A percentile compares a stretch with the other conserved stretches of the same genome.
These are phyloP conservation scores for Thelonectria olida DNA, from an alignment of 2,329 filamentous ascomycete genomes.

Conservation along the genomic window DNA sequence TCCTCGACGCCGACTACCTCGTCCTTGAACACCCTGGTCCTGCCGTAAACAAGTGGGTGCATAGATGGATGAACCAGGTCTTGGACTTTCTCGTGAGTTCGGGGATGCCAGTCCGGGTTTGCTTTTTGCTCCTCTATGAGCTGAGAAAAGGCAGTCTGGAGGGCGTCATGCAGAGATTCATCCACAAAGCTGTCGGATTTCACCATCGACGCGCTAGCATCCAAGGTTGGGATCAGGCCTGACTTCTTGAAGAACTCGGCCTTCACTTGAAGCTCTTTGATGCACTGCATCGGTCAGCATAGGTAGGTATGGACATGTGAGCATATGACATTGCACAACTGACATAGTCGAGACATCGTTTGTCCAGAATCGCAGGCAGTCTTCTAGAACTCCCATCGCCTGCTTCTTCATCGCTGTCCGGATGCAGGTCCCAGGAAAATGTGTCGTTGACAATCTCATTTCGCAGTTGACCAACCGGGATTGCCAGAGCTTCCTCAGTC, in stretches of 20 bases:
- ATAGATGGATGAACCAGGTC: slow-evolving; percentile 31
- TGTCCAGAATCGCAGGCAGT: slow-evolving; percentile 22
- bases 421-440: background rate
- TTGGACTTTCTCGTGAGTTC: background rate
- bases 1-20: slow-evolving; percentile 40
- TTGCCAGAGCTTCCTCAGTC: slow-evolving; percentile 22
- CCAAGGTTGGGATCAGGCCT: slow-evolving; percentile 45
- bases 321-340: background rate
- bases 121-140: slow-evolving; percentile 30
- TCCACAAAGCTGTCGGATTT: slow-evolving; percentile 37
- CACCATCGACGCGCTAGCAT: slow-evolving; percentile 27
- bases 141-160: slow-evolving; percentile 27
- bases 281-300: slow-evolving; percentile 20
- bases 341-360: slow-evolving; percentile 28
- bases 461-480: slow-evolving; percentile 12
- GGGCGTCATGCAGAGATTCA: slow-evolving; percentile 1
- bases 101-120: slow-evolving; percentile 30
- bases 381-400: background rate
- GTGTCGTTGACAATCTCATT: slow-evolving; percentile 12
- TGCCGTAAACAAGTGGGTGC: slow-evolving; percentile 33
- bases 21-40: slow-evolving; percentile 46
- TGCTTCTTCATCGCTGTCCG: no score
- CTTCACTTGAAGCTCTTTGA: slow-evolving; percentile 56
- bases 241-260: slow-evolving; percentile 51
- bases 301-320: background rate